Base-by-base conservation (phyloP, 139 green algal species). In the Picochlorum sp. region DNA sequence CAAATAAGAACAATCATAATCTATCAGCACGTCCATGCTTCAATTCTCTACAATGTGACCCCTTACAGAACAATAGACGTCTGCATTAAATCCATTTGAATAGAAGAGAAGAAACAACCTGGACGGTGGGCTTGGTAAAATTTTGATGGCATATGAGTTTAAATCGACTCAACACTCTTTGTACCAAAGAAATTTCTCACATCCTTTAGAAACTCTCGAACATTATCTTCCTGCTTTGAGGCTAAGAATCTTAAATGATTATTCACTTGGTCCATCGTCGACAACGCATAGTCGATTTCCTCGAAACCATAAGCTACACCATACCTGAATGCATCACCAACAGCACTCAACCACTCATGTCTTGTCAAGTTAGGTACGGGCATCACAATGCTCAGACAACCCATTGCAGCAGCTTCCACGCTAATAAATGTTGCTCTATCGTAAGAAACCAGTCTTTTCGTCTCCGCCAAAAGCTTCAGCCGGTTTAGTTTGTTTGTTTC, bases 331-430 rank as follows among this genome's bases (percentile, higher is more conserved):
- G 29, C 49, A 50, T 55, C 49, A 55, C 29, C 30, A 16, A 55
- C 30, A 55, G 49, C 3, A 40, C 30, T 5, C 29, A 55, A 36
- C 49, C 49, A 55, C 30, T 50, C 49, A 40, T 55, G 14, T 55
- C 30, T 13, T 33, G 49, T 55, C 30, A 55, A 13, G 5, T 55
- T 55, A 4, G 29, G 29, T 3, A 50, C 29, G 20, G 49, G 49
- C 30, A 55, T 55, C 29, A 55, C 49, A 55, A 55, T 55, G 49
- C 49, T 55, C 29, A 55, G 49, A 36, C 49, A 55, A 36, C 49
- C 49, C 30, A 36, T 36, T 36, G 30, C 30, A 40, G 49, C 49
- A 55, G 49, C 49, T 55, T 55, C 49, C 4, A 55, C 29, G n/a
- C 49, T 55, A 55, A 55, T 55, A 7, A 55, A 55, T 8, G 49